These are phyloP conservation scores for Tetrahymena elliotti DNA, from an alignment of 73 alveolate species.

Conservation along the genomic window DNA sequence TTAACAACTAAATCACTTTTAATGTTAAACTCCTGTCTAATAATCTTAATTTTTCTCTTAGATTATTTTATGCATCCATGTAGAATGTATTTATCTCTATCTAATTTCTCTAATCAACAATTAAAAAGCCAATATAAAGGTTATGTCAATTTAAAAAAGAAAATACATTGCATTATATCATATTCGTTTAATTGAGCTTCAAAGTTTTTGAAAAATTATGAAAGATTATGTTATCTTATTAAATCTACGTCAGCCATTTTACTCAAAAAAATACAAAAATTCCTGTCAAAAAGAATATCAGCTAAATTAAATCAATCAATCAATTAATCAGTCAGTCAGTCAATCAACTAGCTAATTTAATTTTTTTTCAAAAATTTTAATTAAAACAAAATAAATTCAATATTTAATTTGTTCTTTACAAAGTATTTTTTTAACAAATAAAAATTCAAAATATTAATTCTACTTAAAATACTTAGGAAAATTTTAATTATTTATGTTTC, in stretches of 20 bases:
- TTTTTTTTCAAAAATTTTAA: neutral
- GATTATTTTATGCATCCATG: neutral
- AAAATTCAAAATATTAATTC: neutral
- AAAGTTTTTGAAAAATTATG: neutral
- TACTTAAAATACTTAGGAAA: neutral
- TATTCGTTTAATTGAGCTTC: neutral
- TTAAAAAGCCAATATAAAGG: neutral
- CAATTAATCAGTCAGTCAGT: no score
- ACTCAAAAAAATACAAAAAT: no score
- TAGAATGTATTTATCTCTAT: neutral
- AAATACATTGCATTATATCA: neutral
- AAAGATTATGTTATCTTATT: neutral
- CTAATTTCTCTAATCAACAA: neutral
- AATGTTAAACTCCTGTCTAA: neutral
- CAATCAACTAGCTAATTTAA: no score
- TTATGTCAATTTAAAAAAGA: no score
- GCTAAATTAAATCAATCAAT: no score
- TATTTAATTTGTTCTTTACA: no score
- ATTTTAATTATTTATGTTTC: no score
- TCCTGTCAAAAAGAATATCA: neutral
- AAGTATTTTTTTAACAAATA: no score
- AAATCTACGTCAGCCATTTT: neutral
- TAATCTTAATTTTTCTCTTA: neutral
- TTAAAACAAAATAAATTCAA: no score
- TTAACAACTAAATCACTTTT: neutral